Conservation (phyloP, 345 rosid genomes). For the Arabidopsis thaliana region DNA sequence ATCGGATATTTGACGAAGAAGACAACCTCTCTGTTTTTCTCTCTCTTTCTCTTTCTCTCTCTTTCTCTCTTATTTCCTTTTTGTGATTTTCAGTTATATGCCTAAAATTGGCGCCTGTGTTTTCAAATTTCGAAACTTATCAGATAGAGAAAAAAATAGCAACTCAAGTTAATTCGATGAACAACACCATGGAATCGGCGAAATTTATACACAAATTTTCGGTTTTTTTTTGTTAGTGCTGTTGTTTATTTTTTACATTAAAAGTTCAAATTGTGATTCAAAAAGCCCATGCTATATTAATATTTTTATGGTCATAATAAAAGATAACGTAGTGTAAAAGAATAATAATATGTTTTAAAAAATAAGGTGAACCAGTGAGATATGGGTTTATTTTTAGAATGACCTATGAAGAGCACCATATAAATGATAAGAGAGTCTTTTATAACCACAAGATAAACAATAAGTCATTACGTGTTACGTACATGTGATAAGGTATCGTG, state of each 20-base stretch:
- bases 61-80: constrained; percentile 18
- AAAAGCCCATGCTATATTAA: constrained; percentile 9
- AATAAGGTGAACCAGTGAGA: background rate
- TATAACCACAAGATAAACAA: constrained; percentile 34
- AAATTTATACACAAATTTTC: constrained; percentile 28
- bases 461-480: background rate
- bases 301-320: background rate
- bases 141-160: constrained; percentile 16
- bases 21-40: background rate
- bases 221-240: constrained; percentile 8
- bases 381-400: constrained; percentile 5
- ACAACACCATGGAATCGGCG: background rate
- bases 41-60: background rate
- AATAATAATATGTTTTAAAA: background rate
- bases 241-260: background rate
- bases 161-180: constrained; percentile 31
- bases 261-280: constrained; percentile 5
- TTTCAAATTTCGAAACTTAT: constrained; percentile 7
- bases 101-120: constrained; percentile 42
- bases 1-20: constrained; percentile 13
- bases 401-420: constrained; percentile 31
- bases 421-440: constrained; percentile 2
- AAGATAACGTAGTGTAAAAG: background rate
- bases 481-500: constrained; percentile 19
- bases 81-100: constrained; percentile 31